Evolutionary conservation across 169 alveolate species (phyloP).

Genomic region (Plasmodium cynomolgi): DNA sequence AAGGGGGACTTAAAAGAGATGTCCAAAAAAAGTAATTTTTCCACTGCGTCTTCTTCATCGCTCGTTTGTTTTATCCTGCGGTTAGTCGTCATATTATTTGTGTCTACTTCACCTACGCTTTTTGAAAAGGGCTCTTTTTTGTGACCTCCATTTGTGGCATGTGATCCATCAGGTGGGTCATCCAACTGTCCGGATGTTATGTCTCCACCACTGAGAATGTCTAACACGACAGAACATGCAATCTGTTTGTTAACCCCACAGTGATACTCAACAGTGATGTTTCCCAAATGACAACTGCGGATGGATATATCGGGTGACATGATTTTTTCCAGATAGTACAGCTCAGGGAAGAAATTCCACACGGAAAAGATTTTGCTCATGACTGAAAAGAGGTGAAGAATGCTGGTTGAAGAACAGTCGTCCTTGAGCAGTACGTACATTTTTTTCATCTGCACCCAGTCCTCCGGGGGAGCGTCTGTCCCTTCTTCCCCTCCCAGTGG

Average conservation of each 20-base stretch:
- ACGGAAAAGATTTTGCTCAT: constrained; percentile 22
- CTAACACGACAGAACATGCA: constrained; percentile 9
- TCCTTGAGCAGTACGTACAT: constrained; percentile 50
- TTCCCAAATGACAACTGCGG: constrained; percentile 1
- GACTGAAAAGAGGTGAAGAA: constrained; percentile 31
- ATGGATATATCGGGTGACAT: constrained; percentile 1
- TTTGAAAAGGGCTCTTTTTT: background rate
- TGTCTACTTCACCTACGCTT: background rate
- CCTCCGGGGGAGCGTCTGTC: background rate
- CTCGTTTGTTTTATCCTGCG: background rate
- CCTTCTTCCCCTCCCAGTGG: background rate
- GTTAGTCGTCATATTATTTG: background rate
- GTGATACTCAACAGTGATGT: constrained; percentile 15
- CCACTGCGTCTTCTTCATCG: constrained; percentile 2
- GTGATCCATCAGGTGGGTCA: background rate
- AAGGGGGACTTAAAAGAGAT: constrained; percentile 22
- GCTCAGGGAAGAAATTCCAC: constrained; percentile 17
- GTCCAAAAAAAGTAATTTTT: constrained; percentile 20
- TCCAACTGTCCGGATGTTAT: background rate
- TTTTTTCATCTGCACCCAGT: constrained; percentile 46
- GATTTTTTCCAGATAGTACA: constrained; percentile 30
- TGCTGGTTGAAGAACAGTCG: constrained; percentile 4
- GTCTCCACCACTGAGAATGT: background rate
- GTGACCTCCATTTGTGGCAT: background rate
- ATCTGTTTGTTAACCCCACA: constrained; percentile 24